These are phyloP conservation scores for Canavalia gladiata DNA, from an alignment of 306 rosid species.

Conservation along the genomic window DNA sequence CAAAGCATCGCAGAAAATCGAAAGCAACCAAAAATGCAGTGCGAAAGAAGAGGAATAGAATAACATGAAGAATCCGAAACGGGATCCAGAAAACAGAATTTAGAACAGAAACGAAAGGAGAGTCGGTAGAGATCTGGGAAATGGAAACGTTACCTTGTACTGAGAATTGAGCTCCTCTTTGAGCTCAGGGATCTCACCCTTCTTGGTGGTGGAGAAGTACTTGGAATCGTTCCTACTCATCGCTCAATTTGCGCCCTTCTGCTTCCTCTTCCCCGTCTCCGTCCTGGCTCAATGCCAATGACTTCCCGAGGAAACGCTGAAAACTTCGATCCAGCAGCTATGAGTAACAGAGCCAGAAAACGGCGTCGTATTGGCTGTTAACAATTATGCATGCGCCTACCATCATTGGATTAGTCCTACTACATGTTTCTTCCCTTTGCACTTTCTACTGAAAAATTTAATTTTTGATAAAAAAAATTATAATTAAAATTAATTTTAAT, in stretches of 20 bases:
- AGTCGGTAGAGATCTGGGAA: slow-evolving; percentile 41
- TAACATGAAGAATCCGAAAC: background rate
- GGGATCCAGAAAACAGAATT: slow-evolving; percentile 38
- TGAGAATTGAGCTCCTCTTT: slow-evolving; percentile 99
- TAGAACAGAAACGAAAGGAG: background rate
- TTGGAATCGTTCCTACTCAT: slow-evolving; percentile 99
- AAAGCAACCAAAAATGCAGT: slow-evolving; percentile 4
- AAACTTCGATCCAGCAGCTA: too few relatives aligned
- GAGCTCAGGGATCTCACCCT: slow-evolving; percentile 99
- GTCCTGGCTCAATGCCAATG: too few relatives aligned
- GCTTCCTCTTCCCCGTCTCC: background rate
- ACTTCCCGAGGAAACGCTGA: too few relatives aligned
- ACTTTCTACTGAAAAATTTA: too few relatives aligned
- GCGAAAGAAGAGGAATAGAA: slow-evolving; percentile 2
- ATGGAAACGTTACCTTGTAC: slow-evolving; percentile 82
- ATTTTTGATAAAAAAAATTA: too few relatives aligned
- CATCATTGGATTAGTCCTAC: too few relatives aligned
- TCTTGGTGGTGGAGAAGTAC: slow-evolving; percentile 98
- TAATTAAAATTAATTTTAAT: too few relatives aligned
- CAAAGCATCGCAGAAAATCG: background rate
- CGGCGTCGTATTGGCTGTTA: too few relatives aligned
- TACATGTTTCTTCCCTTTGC: too few relatives aligned
- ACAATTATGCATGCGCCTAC: too few relatives aligned
- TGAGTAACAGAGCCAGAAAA: too few relatives aligned
- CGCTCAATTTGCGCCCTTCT: slow-evolving; percentile 13